phyloP scores from a whole-genome alignment of 768 basidiomycete genomes.

The Suillus americanus region DNA sequence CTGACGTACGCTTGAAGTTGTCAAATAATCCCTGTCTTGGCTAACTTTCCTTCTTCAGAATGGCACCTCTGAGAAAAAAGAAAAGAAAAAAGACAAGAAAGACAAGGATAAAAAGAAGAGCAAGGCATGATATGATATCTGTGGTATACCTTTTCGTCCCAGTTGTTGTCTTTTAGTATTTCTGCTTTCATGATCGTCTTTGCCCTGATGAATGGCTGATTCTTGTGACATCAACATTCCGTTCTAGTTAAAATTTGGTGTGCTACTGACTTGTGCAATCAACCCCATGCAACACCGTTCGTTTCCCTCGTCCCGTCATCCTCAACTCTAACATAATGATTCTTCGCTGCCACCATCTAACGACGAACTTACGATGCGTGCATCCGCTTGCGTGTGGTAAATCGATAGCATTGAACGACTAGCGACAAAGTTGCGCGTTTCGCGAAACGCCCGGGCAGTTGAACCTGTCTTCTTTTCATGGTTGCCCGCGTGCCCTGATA shows the following conservation, averaged over 20 bases:
- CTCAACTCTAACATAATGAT: not conserved
- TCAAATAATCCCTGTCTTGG: conserved; percentile 5
- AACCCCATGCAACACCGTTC: not conserved
- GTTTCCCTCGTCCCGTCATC: not conserved
- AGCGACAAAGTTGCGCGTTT: not conserved
- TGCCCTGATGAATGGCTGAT: not conserved
- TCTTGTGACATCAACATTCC: not conserved
- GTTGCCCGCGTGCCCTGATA: not conserved
- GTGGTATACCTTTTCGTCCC: conserved; percentile 3
- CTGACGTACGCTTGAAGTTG: conserved; percentile 33
- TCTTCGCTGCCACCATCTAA: not conserved
- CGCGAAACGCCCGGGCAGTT: not conserved
- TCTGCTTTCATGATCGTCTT: not conserved
- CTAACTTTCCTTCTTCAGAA: conserved; percentile 24
- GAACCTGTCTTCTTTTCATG: not conserved
- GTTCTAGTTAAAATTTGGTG: not conserved
- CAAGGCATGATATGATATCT: conserved; percentile 33
- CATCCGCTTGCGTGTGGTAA: not conserved
- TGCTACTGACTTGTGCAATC: not conserved
- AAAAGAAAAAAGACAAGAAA: conserved; percentile 41
- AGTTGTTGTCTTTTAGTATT: not conserved
- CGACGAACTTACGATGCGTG: not conserved
- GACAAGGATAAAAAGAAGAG: conserved; percentile 58
- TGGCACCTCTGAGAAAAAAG: conserved; percentile 36
- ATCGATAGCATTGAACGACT: not conserved